Evolutionary conservation across 2,329 filamentous ascomycete species (phyloP), one percentile per base, ranked within the genome.

Genomic region (Nemania sp.): DNA sequence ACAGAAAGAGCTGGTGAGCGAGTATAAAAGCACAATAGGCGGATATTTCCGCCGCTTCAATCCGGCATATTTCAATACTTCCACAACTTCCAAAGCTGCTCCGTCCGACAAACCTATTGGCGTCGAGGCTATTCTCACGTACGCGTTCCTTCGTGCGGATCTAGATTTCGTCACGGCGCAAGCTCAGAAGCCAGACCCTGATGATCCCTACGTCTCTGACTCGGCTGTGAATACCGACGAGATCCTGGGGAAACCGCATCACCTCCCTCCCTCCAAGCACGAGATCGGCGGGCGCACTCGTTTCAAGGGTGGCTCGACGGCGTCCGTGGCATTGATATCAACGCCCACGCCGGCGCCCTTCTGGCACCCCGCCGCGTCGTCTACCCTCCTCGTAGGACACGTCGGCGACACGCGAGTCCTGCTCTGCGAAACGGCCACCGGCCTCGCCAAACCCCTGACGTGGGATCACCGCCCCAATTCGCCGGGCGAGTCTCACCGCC

Each of bases 11-110:
- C 81, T 98, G 10, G 83, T 97, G 25, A 79, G 83, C 39, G 85
- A 89, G 57, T 99, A 96, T 87, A 90, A 88, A 73, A 84, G 87
- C 62, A 88, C 91, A 0, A 90, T 99, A 5, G 95, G 95, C 49
- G 95, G 95, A 34, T 99, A 99, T 77, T 99, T 97, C 73, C 87
- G 90, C 61, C 87, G 95, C 45, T 98, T 98, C 78, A 88, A 87
- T 67, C 94, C 95, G 0, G 83, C 90, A 49, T 84, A 90, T 75
- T 97, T 97, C 68, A 75, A 77, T 56, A 65, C 81, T 6, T 67
- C 74, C 21, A 4, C 69, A 71, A 46, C 11, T 4, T 63, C 72
- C 37, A 59, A 63, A n/a, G 64, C 73, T 68, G 18, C 29, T 2
- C 74, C 13, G 75, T 78, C 12, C 25, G 72, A 75, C 34, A 69